These are phyloP conservation scores for Beta lomatogona DNA, from an alignment of 179 eudicot species.

Conservation along the genomic window DNA sequence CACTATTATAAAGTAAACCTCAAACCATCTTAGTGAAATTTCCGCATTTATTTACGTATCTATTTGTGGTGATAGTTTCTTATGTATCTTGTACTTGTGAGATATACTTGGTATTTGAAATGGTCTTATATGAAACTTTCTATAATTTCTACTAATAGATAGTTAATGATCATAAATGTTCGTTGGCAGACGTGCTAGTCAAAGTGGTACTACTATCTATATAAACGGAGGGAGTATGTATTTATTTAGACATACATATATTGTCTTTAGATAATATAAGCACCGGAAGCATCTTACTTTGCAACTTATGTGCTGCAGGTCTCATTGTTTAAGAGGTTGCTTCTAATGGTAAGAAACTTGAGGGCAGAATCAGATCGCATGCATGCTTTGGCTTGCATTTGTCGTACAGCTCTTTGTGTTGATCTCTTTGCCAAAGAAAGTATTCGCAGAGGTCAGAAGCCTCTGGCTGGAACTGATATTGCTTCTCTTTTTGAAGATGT, in stretches of 20 bases:
- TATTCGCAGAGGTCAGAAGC: slow-evolving; percentile 94
- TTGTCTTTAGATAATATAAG: background rate
- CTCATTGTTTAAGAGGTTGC: slow-evolving; percentile 87
- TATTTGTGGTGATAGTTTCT: too few species aligned
- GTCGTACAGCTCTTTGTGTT: slow-evolving; percentile 95
- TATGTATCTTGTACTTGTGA: too few species aligned
- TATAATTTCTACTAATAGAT: too few species aligned
- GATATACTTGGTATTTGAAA: too few species aligned
- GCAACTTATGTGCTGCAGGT: slow-evolving; percentile 53
- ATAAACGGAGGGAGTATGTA: background rate
- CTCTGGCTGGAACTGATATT: slow-evolving; percentile 91
- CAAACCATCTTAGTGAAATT: too few species aligned
- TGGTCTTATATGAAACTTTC: too few species aligned
- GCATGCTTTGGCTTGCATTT: slow-evolving; percentile 99
- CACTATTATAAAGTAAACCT: too few species aligned
- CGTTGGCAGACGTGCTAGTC: too few species aligned
- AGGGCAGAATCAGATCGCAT: slow-evolving; percentile 99
- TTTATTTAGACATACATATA: background rate
- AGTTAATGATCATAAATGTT: too few species aligned
- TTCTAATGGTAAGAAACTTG: slow-evolving; percentile 95
- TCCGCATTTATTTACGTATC: too few species aligned
- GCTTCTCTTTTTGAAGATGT: slow-evolving; percentile 91
- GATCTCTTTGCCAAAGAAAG: slow-evolving; percentile 98
- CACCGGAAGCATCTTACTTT: slow-evolving; percentile 8
- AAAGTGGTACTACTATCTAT: too few species aligned